These are phyloP conservation scores for Tricholoma bakamatsutake DNA, from an alignment of 768 basidiomycete genomes.

Conservation along the genomic window DNA sequence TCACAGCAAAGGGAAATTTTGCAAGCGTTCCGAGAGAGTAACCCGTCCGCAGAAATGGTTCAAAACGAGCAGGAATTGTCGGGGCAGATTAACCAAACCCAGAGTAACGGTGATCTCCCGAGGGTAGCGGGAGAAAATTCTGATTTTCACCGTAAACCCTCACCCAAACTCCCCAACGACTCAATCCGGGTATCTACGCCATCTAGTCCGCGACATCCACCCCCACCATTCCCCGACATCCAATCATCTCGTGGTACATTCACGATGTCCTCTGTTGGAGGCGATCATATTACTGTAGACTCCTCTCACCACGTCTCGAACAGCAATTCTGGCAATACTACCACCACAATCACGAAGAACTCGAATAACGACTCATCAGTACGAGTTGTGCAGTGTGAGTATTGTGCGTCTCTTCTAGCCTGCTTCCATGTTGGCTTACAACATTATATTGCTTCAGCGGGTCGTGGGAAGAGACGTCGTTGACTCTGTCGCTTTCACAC, in stretches of 20 bases:
- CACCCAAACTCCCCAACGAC: neutral
- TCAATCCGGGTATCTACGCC: neutral
- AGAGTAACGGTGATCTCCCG: neutral
- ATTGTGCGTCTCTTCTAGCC: too few relatives aligned
- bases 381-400: neutral
- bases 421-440: too few relatives aligned
- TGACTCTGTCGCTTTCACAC: too few relatives aligned
- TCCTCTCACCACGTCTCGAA: constrained; percentile 11
- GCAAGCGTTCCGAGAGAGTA: neutral
- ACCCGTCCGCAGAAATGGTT: neutral
- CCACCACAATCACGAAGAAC: constrained; percentile 13
- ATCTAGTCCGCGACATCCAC: neutral
- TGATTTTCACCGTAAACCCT: neutral
- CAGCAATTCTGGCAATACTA: constrained; percentile 16
- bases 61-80: neutral
- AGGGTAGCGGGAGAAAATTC: neutral
- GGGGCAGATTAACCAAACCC: neutral
- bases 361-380: constrained; percentile 14
- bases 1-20: neutral
- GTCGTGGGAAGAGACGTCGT: too few relatives aligned
- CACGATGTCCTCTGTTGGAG: constrained; percentile 2
- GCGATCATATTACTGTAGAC: constrained; percentile 5
- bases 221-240: neutral
- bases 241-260: neutral
- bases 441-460: too few relatives aligned